These are phyloP conservation scores for Mycogone perniciosa DNA, from an alignment of 2,329 filamentous ascomycete species.

Conservation along the genomic window DNA sequence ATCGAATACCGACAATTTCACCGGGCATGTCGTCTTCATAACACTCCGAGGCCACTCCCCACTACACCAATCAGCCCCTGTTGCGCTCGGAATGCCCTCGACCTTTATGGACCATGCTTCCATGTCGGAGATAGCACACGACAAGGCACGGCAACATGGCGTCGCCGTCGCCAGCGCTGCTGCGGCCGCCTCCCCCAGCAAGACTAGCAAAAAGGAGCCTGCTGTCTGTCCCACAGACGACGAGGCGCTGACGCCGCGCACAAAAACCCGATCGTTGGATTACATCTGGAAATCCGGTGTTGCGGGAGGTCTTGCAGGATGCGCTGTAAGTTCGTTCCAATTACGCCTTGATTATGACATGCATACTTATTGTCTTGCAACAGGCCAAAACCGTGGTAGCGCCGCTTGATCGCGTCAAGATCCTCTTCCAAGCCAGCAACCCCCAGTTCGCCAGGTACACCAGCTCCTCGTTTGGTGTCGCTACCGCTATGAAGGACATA, in stretches of 20 bases:
- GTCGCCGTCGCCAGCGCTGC: slow-evolving; percentile 16
- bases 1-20: background rate
- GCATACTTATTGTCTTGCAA: slow-evolving; percentile 10
- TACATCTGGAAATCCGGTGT: slow-evolving; percentile 79
- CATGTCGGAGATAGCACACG: slow-evolving; percentile 45
- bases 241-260: slow-evolving; percentile 37
- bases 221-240: slow-evolving; percentile 46
- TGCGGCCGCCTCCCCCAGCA: slow-evolving; percentile 16
- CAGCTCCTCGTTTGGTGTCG: slow-evolving; percentile 78
- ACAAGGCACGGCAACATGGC: slow-evolving; percentile 25
- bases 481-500: slow-evolving; percentile 78
- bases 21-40: slow-evolving; percentile 12
- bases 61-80: background rate
- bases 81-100: slow-evolving; percentile 44
- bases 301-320: slow-evolving; percentile 85
- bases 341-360: background rate
- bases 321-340: slow-evolving; percentile 60
- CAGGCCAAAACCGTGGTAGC: slow-evolving; percentile 94
- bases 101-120: slow-evolving; percentile 52
- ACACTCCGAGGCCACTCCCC: background rate
- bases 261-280: slow-evolving; percentile 61
- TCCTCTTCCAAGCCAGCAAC: slow-evolving; percentile 93
- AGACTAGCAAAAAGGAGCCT: slow-evolving; percentile 26
- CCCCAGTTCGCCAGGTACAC: slow-evolving; percentile 92
- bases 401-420: slow-evolving; percentile 95